phyloP scores from a whole-genome alignment of 2,329 filamentous ascomycete species.

The Penicillium palitans region DNA sequence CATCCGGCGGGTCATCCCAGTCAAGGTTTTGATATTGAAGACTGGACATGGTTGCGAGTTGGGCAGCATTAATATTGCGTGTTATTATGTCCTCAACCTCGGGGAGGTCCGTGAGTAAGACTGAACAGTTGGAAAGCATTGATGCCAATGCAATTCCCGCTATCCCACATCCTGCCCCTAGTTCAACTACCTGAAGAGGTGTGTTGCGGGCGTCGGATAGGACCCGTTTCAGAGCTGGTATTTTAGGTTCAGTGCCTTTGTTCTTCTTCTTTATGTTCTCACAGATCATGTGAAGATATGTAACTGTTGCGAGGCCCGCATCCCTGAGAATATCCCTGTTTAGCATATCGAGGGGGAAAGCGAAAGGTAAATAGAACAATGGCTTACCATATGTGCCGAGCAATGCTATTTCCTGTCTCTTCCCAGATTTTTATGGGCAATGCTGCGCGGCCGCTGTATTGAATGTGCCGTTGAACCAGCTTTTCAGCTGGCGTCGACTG shows the following conservation, averaged over 20 bases:
- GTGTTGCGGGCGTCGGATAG: constrained; percentile 30
- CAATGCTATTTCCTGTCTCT: constrained; percentile 72
- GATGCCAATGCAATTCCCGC: constrained; percentile 65
- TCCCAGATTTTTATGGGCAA: constrained; percentile 58
- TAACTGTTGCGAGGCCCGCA: constrained; percentile 59
- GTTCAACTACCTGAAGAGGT: constrained; percentile 58
- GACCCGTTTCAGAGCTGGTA: constrained; percentile 35
- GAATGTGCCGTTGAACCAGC: constrained; percentile 56
- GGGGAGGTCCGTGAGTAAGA: constrained; percentile 65
- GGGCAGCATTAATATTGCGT: constrained; percentile 54
- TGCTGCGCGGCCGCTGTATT: constrained; percentile 32
- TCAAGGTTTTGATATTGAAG: constrained; percentile 58
- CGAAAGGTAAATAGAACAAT: background rate
- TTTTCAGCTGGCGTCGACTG: constrained; percentile 49
- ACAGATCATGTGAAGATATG: constrained; percentile 42
- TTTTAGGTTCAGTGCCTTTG: constrained; percentile 22
- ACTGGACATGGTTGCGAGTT: constrained; percentile 44
- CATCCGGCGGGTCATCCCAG: constrained; percentile 60
- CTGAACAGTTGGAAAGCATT: constrained; percentile 51
- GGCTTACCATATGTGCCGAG: constrained; percentile 66
- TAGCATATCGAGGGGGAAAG: constrained; percentile 10
- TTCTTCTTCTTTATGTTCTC: constrained; percentile 29
- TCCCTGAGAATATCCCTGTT: constrained; percentile 46
- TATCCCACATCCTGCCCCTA: constrained; percentile 68
- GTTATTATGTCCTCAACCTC: constrained; percentile 63